A percentile compares a stretch with the other conserved stretches of the same genome.
Conservation (phyloP, 495 filamentous ascomycete genomes). For the Penicillium odoratum region DNA sequence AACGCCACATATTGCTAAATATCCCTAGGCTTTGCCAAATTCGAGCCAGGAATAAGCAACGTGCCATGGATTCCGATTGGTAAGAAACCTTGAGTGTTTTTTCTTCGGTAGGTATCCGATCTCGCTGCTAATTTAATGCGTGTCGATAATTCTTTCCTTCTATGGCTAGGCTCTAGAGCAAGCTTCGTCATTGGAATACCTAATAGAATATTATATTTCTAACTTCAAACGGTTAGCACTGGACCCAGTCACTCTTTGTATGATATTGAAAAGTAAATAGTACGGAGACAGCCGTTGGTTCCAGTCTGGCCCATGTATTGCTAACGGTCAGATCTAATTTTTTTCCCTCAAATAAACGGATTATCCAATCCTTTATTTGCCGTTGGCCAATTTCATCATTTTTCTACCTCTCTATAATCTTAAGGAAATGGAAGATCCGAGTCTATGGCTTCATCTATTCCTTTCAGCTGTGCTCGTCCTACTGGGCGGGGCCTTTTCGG, state of each 20-base stretch:
- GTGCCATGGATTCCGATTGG: background rate
- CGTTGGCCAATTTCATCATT: background rate
- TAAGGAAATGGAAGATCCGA: slow-evolving; percentile 48
- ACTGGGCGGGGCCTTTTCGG: slow-evolving; percentile 86
- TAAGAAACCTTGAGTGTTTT: background rate
- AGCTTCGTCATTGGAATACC: slow-evolving; percentile 1
- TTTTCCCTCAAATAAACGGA: background rate
- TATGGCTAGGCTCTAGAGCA: background rate
- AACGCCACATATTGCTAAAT: background rate
- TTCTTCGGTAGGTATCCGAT: background rate
- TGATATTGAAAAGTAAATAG: background rate
- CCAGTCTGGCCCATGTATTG: background rate
- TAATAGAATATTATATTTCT: background rate
- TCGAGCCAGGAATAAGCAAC: background rate
- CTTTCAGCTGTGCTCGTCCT: slow-evolving; percentile 71
- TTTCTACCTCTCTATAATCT: background rate
- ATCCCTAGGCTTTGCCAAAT: background rate
- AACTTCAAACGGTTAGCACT: slow-evolving; percentile 5
- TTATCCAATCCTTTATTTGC: background rate
- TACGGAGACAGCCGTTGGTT: background rate
- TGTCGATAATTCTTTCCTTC: background rate
- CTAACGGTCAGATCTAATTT: background rate
- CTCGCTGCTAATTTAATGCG: background rate
- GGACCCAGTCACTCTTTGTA: background rate
- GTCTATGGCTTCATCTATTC: slow-evolving; percentile 65